Evolutionary conservation across 305 asterid species (phyloP), one percentile per base, ranked within the genome.

Genomic region (Vinca major): DNA sequence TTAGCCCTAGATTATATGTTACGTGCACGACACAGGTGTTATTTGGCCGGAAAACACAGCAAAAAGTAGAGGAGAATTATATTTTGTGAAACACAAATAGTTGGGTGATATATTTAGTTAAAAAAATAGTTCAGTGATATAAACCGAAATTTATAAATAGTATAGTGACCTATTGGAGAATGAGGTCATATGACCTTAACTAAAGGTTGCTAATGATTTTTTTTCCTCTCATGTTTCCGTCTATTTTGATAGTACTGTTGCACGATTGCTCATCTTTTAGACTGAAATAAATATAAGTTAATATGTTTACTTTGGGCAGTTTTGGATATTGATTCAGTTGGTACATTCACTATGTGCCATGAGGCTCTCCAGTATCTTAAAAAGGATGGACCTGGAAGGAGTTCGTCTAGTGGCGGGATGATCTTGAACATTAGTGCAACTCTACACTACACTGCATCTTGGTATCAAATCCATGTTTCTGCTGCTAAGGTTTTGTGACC

Each of bases 401-500:
- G 56, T 75, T 79, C 88, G 16, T 75, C 86, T 21, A 70, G 66
- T 45, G 97, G 99, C 53, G 99, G 99, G 68, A 68, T 86, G 73
- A 88, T 93, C 73, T 73, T 93, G 66, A 93, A 93, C 81, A 93
- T 93, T 69, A 93, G 96, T 72, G 99, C 96, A 71, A 93, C 97
- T 53, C 78, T 91, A 78, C 99, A 91, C 77, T 93, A 89, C 79
- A 93, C 99, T 0, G 97, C 99, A 40, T 14, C 90, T 57, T 93
- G 97, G 97, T 93, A 93, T 81, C 99, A 93, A 78, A 86, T 91
- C 80, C 97, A 93, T 71, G 97, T 91, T 43, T 81, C 96, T 73
- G 95, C 99, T 50, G 99, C 99, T 72, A 91, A 93, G 97, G 96
- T 92, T n/a, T 72, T 80, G 88, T 66, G 4, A 61, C n/a, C n/a